phyloP scores from a whole-genome alignment of 164 flowering plant genomes.

The Amborella trichopoda region DNA sequence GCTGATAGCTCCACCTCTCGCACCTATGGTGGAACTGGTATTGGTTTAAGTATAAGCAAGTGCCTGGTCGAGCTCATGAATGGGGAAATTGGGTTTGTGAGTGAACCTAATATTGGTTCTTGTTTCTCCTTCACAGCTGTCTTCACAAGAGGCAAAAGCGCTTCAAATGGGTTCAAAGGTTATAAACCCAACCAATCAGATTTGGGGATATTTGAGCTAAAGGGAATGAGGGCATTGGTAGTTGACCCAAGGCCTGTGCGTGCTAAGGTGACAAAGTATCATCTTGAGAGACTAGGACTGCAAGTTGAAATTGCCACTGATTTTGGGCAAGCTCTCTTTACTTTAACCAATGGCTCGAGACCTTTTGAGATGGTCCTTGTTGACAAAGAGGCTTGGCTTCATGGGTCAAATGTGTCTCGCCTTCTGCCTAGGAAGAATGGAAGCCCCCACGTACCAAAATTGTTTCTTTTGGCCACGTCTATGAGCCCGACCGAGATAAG shows the following conservation, averaged over 20 bases:
- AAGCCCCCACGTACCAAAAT: slow-evolving; percentile 25
- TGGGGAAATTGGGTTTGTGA: slow-evolving; percentile 88
- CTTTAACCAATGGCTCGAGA: slow-evolving; percentile 16
- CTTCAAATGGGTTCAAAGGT: slow-evolving; percentile 22
- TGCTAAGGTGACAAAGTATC: slow-evolving; percentile 68
- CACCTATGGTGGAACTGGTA: slow-evolving; percentile 90
- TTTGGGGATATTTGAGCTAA: slow-evolving; percentile 35
- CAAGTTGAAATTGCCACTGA: slow-evolving; percentile 42
- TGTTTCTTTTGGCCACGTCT: slow-evolving; percentile 54
- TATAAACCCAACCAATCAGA: slow-evolving; percentile 21
- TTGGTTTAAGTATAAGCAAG: slow-evolving; percentile 93
- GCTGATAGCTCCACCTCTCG: slow-evolving; percentile 79
- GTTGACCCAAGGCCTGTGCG: slow-evolving; percentile 60
- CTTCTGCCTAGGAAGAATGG: slow-evolving; percentile 20
- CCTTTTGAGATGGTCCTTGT: slow-evolving; percentile 42
- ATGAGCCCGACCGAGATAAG: slow-evolving; percentile 15
- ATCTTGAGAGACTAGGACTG: slow-evolving; percentile 80
- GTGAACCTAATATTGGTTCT: slow-evolving; percentile 67
- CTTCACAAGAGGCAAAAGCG: slow-evolving; percentile 31
- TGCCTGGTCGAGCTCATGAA: slow-evolving; percentile 84
- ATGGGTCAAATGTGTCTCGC: slow-evolving; percentile 17
- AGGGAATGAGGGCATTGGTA: slow-evolving; percentile 59
- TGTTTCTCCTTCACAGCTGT: slow-evolving; percentile 86
- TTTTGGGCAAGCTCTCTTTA: slow-evolving; percentile 24
- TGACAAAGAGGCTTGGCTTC: slow-evolving; percentile 75